Conservation (phyloP, 2,329 filamentous ascomycete species). For the Aspergillus pseudoglaucus region DNA sequence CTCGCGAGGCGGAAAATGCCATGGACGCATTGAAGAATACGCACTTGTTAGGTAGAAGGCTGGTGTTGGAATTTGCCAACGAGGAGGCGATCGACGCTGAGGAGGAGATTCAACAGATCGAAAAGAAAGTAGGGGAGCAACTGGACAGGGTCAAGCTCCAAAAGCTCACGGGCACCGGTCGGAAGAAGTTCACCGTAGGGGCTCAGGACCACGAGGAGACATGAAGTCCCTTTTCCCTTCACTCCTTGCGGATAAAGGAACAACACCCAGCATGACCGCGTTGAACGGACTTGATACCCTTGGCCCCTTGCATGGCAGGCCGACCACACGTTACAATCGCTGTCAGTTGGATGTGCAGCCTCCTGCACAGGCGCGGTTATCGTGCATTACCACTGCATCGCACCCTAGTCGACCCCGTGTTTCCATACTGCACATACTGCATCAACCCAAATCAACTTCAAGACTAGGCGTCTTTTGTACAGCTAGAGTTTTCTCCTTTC, state of each 20-base stretch:
- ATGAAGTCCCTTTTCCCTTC: constrained; percentile 28
- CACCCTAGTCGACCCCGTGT: constrained; percentile 13
- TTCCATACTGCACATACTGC: constrained; percentile 11
- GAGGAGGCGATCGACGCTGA: constrained; percentile 86
- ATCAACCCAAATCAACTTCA: neutral
- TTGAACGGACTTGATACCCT: constrained; percentile 11
- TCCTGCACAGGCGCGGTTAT: constrained; percentile 10
- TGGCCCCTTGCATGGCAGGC: constrained; percentile 29
- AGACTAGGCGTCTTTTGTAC: constrained; percentile 9
- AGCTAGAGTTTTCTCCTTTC: constrained; percentile 11
- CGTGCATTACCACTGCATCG: constrained; percentile 13
- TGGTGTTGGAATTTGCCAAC: constrained; percentile 88
- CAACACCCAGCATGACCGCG: constrained; percentile 6
- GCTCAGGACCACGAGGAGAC: constrained; percentile 58
- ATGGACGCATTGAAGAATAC: constrained; percentile 88
- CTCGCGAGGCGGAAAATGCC: constrained; percentile 83
- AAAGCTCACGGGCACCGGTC: constrained; percentile 71
- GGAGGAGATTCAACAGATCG: constrained; percentile 94
- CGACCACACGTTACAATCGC: constrained; percentile 31
- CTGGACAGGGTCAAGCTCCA: constrained; percentile 85
- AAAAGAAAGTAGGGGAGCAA: constrained; percentile 88
- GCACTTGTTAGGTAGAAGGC: constrained; percentile 79
- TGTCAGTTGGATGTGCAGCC: constrained; percentile 22
- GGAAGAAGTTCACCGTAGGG: constrained; percentile 83
- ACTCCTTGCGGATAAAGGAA: constrained; percentile 26